Evolutionary conservation across 1,139 yeast species (phyloP).

Genomic region (Debaryomyces fabryi): DNA sequence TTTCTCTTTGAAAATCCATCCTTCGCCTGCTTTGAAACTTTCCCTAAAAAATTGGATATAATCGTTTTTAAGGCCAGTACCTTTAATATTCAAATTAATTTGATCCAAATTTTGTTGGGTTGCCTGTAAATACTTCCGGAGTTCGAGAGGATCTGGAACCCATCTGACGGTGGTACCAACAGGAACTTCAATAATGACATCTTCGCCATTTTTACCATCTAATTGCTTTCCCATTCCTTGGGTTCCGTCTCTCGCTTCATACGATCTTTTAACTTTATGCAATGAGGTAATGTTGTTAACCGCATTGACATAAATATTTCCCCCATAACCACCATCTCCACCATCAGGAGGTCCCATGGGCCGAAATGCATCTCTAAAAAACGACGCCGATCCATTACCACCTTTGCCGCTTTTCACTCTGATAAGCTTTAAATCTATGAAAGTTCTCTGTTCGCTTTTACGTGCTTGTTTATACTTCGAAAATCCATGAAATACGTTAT

Average conservation of each 20-base stretch:
- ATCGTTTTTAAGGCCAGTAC: slow-evolving; percentile 18
- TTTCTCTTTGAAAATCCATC: slow-evolving; percentile 84
- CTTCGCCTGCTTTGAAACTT: slow-evolving; percentile 66
- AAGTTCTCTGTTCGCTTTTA: slow-evolving; percentile 43
- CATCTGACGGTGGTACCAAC: slow-evolving; percentile 86
- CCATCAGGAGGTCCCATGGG: slow-evolving; percentile 96
- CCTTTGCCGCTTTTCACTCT: slow-evolving; percentile 80
- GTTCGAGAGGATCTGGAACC: slow-evolving; percentile 74
- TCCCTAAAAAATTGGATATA: slow-evolving; percentile 60
- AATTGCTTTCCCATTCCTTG: slow-evolving; percentile 75
- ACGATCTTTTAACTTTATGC: slow-evolving; percentile 66
- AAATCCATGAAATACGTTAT: slow-evolving; percentile 39
- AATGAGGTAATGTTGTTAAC: slow-evolving; percentile 69
- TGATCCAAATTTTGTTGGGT: slow-evolving; percentile 31
- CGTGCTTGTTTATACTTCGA: slow-evolving; percentile 33
- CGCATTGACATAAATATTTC: slow-evolving; percentile 81
- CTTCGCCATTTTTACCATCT: slow-evolving; percentile 83
- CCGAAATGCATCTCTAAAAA: slow-evolving; percentile 81
- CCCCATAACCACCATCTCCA: slow-evolving; percentile 97
- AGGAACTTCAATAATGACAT: slow-evolving; percentile 81
- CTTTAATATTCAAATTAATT: slow-evolving; percentile 31
- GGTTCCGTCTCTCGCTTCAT: slow-evolving; percentile 72
- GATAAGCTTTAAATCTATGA: slow-evolving; percentile 66
- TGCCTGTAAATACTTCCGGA: slow-evolving; percentile 39
- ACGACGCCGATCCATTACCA: slow-evolving; percentile 86